These are phyloP conservation scores for Tetrapisispora pingtungensis DNA, from an alignment of 805 yeast species.

Conservation along the genomic window DNA sequence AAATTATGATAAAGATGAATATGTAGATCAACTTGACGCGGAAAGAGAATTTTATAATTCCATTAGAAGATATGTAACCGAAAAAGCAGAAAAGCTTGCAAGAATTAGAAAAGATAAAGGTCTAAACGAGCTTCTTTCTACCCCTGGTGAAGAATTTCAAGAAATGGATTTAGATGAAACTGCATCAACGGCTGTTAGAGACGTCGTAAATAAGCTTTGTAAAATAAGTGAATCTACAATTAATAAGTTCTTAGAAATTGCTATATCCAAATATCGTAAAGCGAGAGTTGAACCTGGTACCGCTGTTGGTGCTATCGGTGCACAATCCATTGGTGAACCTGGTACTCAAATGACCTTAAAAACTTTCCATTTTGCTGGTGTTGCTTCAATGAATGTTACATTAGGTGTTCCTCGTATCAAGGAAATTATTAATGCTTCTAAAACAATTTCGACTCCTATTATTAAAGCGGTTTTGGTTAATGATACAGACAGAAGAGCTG, in stretches of 20 bases:
- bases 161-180: slow-evolving; percentile 32
- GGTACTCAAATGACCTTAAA: slow-evolving; percentile 98
- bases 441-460: slow-evolving; percentile 90
- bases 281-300: slow-evolving; percentile 98
- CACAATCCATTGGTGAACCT: slow-evolving; percentile 98
- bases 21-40: slow-evolving; percentile 77
- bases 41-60: slow-evolving; percentile 78
- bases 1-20: slow-evolving; percentile 43
- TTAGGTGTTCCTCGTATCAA: slow-evolving; percentile 99
- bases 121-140: slow-evolving; percentile 36
- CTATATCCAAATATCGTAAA: slow-evolving; percentile 70
- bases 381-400: slow-evolving; percentile 97
- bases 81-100: slow-evolving; percentile 50
- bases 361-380: slow-evolving; percentile 99
- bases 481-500: slow-evolving; percentile 92
- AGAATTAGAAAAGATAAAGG: slow-evolving; percentile 45
- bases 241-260: slow-evolving; percentile 56
- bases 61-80: slow-evolving; percentile 49
- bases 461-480: slow-evolving; percentile 90
- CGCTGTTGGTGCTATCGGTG: slow-evolving; percentile 98
- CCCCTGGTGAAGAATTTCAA: slow-evolving; percentile 38
- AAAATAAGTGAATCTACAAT: slow-evolving; percentile 58
- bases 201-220: slow-evolving; percentile 51
- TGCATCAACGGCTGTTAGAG: slow-evolving; percentile 30
- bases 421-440: slow-evolving; percentile 96